Conservation (phyloP, 805 yeast genomes). For the Maudiozyma barnettii region DNA sequence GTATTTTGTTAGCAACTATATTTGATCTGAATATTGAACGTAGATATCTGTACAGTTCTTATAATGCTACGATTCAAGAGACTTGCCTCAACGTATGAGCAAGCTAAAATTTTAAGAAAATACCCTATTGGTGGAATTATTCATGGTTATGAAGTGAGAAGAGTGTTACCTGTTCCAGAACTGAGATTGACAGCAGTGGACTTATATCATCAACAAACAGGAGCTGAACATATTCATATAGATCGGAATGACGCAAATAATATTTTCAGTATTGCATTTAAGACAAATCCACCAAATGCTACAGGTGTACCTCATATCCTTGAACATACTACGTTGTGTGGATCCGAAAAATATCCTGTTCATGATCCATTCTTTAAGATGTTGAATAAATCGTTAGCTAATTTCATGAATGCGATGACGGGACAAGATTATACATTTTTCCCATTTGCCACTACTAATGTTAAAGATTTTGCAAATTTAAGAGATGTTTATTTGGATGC, state of each 20-base stretch:
- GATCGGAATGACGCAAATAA: constrained; percentile 76
- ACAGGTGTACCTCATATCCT: constrained; percentile 94
- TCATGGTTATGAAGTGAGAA: constrained; percentile 59
- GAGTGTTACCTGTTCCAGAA: constrained; percentile 68
- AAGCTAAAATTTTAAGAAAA: constrained; percentile 33
- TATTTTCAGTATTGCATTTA: constrained; percentile 82
- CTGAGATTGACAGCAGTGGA: constrained; percentile 72
- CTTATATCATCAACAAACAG: constrained; percentile 56
- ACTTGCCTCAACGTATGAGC: constrained; percentile 21
- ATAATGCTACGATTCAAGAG: constrained; percentile 21
- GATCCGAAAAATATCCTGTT: constrained; percentile 84
- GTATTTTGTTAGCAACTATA: too few species aligned
- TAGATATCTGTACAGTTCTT: too few species aligned
- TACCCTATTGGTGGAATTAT: constrained; percentile 56
- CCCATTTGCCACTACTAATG: constrained; percentile 92
- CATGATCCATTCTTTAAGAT: constrained; percentile 96
- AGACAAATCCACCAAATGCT: constrained; percentile 89
- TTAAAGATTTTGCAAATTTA: constrained; percentile 68
- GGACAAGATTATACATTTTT: constrained; percentile 93
- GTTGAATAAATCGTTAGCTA: constrained; percentile 88
- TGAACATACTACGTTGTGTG: constrained; percentile 94
- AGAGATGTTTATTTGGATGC: constrained; percentile 84
- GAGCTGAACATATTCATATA: constrained; percentile 76
- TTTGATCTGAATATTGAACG: too few species aligned
- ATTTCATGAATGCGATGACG: constrained; percentile 98